phyloP scores from a whole-genome alignment of 495 filamentous ascomycete genomes.

The Glarea lozoyensis region DNA sequence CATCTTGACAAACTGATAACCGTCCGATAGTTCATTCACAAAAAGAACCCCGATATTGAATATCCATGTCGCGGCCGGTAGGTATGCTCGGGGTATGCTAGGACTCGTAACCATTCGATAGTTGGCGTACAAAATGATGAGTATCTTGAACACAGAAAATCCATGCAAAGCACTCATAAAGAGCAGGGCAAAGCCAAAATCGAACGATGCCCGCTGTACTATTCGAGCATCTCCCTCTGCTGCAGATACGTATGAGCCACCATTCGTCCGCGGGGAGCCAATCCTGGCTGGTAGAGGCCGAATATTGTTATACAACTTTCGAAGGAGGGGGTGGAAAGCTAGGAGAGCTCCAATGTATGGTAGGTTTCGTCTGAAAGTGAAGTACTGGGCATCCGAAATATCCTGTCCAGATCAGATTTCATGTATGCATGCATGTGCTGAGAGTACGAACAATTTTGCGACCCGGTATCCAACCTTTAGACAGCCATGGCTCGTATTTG shows the following conservation, averaged over 20 bases:
- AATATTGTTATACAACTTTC: slow-evolving; percentile 52
- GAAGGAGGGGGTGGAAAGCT: slow-evolving; percentile 66
- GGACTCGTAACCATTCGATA: slow-evolving; percentile 63
- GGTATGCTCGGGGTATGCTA: slow-evolving; percentile 56
- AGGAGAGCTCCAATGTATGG: slow-evolving; percentile 68
- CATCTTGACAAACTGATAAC: slow-evolving; percentile 63
- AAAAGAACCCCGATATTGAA: slow-evolving; percentile 87
- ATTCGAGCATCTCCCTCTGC: slow-evolving; percentile 57
- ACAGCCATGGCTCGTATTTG: slow-evolving; percentile 62
- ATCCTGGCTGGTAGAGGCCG: slow-evolving; percentile 9
- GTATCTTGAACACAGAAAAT: slow-evolving; percentile 71
- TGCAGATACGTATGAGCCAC: slow-evolving; percentile 23
- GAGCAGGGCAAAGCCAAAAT: slow-evolving; percentile 70
- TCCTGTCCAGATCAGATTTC: too few species aligned
- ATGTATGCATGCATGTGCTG: too few species aligned
- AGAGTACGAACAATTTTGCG: slow-evolving; percentile 70
- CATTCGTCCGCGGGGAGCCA: slow-evolving; percentile 11
- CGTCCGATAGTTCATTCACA: slow-evolving; percentile 74
- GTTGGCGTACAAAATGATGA: slow-evolving; percentile 72
- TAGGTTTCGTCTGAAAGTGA: slow-evolving; percentile 78
- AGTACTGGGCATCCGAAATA: slow-evolving; percentile 83
- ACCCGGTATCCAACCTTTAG: slow-evolving; percentile 87
- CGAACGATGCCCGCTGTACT: slow-evolving; percentile 72
- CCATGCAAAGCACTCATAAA: slow-evolving; percentile 79
- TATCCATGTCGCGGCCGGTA: slow-evolving; percentile 77